Base-by-base conservation (phyloP, 495 filamentous ascomycete genomes). In the Penicillium coffeae region DNA sequence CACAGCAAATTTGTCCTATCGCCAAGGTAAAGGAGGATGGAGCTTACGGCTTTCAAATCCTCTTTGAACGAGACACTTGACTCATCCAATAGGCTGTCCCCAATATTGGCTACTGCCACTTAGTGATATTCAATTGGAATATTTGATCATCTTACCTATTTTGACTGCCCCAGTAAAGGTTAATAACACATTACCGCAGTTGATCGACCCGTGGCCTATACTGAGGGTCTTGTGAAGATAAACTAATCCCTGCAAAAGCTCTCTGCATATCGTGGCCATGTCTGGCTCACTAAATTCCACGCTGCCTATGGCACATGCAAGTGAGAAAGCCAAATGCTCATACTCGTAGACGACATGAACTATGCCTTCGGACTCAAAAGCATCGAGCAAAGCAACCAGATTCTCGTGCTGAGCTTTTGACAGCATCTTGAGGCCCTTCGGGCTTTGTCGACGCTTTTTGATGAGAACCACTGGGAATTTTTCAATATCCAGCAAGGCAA, bases 31-130 rank as follows among this genome's bases (percentile, higher is more conserved):
- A 32, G 13, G 13, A 43, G 8, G 2, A 43, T 43, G 7, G 7
- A 7, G 8, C 40, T 21, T 27, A 43, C 40, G 9, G 14, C 40
- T 12, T 32, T 43, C 9, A 43, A 12, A 30, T 47, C 44, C 3
- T 38, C 19, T 2, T 43, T 16, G 8, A 42, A 16, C 6, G n/a
- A 14, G 16, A 16, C 14, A 7, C 14, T 14, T 3, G 38, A 22
- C 13, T 37, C 37, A 0, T 42, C 40, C n/a, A 54, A 39, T 15
- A 54, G 25, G 21, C 45, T 43, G 25, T 48, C 33, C 8, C 51
- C 51, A 19, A 54, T 54, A 45, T 54, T 54, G 15, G 51, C 51
- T 54, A 18, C 33, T 44, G 38, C 3, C 49, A 38, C 36, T 50
- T 34, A 33, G 40, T 39, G n/a, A n/a, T n/a, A n/a, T n/a, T n/a